Conservation (phyloP, 352 stramenopile species). For the Pythium pectinolyticum region DNA sequence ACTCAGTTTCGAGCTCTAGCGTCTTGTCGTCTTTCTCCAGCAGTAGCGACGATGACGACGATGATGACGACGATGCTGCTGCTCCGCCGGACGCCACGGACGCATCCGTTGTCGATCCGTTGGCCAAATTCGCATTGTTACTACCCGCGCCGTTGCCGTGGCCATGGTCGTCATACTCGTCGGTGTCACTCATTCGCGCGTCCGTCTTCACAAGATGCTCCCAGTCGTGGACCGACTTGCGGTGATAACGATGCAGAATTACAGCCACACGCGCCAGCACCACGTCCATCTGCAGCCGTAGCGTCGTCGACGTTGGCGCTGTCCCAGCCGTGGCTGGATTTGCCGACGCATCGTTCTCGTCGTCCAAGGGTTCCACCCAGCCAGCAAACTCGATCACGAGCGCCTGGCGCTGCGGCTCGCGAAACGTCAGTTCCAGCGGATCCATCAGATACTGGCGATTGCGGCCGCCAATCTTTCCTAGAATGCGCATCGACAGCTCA, state of each 20-base stretch:
- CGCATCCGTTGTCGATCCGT: background rate
- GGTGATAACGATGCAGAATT: conserved; percentile 63
- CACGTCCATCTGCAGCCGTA: conserved; percentile 58
- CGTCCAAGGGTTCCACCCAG: conserved; percentile 27
- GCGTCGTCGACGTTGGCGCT: background rate
- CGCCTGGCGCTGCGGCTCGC: conserved; percentile 43
- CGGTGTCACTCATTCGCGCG: conserved; percentile 52
- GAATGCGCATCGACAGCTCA: conserved; percentile 92
- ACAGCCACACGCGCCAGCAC: conserved; percentile 43
- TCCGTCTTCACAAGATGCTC: conserved; percentile 61
- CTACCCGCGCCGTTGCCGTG: conserved; percentile 22
- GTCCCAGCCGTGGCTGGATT: too few species aligned
- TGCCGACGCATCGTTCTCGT: background rate
- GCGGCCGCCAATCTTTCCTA: conserved; percentile 97
- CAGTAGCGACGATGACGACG: conserved; percentile 38
- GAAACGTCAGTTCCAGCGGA: conserved; percentile 62
- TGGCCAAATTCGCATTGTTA: conserved; percentile 8
- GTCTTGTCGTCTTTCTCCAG: conserved; percentile 88
- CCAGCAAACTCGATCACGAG: conserved; percentile 60
- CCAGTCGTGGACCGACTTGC: conserved; percentile 49
- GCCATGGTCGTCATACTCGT: conserved; percentile 64
- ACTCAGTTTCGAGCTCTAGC: conserved; percentile 66
- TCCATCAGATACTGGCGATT: conserved; percentile 91
- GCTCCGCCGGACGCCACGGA: background rate
- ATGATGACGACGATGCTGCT: background rate